Evolutionary conservation across 2,329 filamentous ascomycete genomes (phyloP).

Genomic region (Saccharata proteae): DNA sequence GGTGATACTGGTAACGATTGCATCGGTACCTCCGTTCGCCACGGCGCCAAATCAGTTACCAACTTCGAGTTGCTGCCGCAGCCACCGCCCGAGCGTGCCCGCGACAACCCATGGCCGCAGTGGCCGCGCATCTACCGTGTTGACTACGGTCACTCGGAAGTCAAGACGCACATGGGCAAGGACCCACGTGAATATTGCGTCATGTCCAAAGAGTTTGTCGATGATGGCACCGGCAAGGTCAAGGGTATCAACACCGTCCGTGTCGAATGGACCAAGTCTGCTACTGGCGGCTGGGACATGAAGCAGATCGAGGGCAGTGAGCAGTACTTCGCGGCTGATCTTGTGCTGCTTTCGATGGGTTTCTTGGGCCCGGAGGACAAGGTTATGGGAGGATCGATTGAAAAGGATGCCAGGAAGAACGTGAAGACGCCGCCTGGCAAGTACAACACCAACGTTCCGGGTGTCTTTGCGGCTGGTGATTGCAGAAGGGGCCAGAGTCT

Average conservation of each 20-base stretch:
- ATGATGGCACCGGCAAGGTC: constrained; percentile 74
- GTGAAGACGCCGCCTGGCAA: constrained; percentile 84
- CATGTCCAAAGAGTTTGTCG: constrained; percentile 94
- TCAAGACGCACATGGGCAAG: constrained; percentile 90
- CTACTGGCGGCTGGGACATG: constrained; percentile 93
- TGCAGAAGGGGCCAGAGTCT: constrained; percentile 89
- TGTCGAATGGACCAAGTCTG: constrained; percentile 89
- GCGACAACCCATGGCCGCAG: constrained; percentile 95
- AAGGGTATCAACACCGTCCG: constrained; percentile 94
- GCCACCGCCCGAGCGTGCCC: constrained; percentile 77
- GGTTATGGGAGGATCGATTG: constrained; percentile 74
- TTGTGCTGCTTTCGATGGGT: constrained; percentile 92
- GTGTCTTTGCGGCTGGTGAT: constrained; percentile 89
- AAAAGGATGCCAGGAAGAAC: constrained; percentile 88
- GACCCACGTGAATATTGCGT: constrained; percentile 96
- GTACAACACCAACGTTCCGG: constrained; percentile 77
- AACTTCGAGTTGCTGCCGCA: constrained; percentile 95
- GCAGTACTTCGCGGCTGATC: constrained; percentile 91
- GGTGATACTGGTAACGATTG: constrained; percentile 98
- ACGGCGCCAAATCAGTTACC: constrained; percentile 88
- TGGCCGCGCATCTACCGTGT: constrained; percentile 97
- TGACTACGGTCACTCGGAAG: constrained; percentile 95
- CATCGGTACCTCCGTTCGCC: constrained; percentile 90
- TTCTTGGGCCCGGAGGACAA: constrained; percentile 90
- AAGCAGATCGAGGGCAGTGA: constrained; percentile 89